Base-by-base conservation (phyloP, 1,139 yeast species). In the Nematodospora anomalae region DNA sequence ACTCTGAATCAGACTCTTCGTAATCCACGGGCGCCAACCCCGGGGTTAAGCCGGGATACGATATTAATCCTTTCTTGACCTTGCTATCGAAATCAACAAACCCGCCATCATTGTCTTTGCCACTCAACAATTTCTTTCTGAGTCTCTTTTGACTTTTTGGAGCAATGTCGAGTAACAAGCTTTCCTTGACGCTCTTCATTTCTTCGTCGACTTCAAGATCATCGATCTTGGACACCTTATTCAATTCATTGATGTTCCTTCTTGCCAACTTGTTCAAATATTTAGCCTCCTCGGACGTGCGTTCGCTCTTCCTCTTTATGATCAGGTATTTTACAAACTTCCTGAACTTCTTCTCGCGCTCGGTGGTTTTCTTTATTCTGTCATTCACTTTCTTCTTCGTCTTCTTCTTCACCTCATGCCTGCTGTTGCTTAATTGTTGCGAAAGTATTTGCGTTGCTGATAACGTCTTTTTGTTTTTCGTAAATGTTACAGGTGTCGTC, bases 21-120 rank as follows among this genome's bases (percentile, higher is more conserved):
- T 72, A 74, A 35, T 82, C 95, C 14, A 87, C 94, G 11, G 95
- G 96, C 0, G 96, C 96, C 58, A 88, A 72, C 37, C 96, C 96
- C 1, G 96, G 96, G 0, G 96, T 88, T 40, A 88, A 69, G 10
- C 95, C 95, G 32, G 88, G 81, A 49, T 72, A 74, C 8, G 74
- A 60, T 43, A 66, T 60, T 34, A 54, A 50, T 10, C 78, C 79
- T 36, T 60, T 61, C 40, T 70, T 57, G 35, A 74, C 58, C 53
- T 70, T 73, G 25, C 60, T 58, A 37, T 68, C 62, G 50, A 76
- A 74, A 22, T 67, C 69, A 14, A 67, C 67, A 33, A 31, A 32
- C n/a, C 26, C 26, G 7, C 12, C 16, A 13, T 18, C 26, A 5
- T 26, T 28, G 4, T 36, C 20, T 9, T 24, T 30, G 9, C 16